Conservation (phyloP, 2,329 filamentous ascomycete genomes). For the Nothomitra cinnamomea region DNA sequence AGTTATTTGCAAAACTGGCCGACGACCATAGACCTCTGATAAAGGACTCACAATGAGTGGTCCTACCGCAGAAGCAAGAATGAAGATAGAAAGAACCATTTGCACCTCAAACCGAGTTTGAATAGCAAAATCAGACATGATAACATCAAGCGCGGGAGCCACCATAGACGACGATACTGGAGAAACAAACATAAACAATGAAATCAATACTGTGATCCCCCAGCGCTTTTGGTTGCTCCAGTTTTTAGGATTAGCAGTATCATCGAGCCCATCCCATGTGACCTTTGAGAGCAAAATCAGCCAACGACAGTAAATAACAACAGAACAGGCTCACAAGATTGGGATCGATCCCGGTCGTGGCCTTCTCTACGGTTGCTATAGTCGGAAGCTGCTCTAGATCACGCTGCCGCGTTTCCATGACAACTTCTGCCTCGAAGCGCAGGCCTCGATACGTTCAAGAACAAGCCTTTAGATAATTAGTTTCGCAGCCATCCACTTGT, state of each 20-base stretch:
- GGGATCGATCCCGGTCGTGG: too few relatives aligned
- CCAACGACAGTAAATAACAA: background rate
- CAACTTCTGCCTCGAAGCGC: too few relatives aligned
- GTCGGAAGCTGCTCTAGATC: too few relatives aligned
- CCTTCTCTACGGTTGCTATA: too few relatives aligned
- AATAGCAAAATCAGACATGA: conserved; percentile 8
- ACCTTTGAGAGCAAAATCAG: background rate
- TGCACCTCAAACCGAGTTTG: background rate
- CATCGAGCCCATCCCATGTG: conserved; percentile 35
- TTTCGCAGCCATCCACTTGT: too few relatives aligned
- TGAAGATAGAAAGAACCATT: conserved; percentile 4
- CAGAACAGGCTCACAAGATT: too few relatives aligned
- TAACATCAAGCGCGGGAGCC: conserved; percentile 6
- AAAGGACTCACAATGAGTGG: background rate
- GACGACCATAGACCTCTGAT: background rate
- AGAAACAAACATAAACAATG: conserved; percentile 43
- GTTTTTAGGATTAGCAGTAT: conserved; percentile 31
- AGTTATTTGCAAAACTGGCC: background rate
- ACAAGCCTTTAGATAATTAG: too few relatives aligned
- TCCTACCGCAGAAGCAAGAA: background rate
- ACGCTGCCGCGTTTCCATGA: too few relatives aligned
- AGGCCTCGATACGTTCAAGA: too few relatives aligned
- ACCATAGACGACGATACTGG: conserved; percentile 44
- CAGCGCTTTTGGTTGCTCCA: conserved; percentile 40
- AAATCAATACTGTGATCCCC: conserved; percentile 36